Base-by-base conservation (phyloP, 805 yeast genomes). In the Starmerella kuoi region DNA sequence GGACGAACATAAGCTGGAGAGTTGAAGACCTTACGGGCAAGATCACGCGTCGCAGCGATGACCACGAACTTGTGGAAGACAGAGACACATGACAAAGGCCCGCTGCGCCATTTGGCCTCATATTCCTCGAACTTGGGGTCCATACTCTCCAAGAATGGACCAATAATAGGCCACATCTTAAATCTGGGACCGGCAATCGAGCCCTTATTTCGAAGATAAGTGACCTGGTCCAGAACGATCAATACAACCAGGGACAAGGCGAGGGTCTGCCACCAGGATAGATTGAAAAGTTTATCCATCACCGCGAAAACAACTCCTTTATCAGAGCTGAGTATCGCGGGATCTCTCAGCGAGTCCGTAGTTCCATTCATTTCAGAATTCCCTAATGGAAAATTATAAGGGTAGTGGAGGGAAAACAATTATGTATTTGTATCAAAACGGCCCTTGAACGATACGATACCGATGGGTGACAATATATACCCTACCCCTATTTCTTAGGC, bases 1-100 rank as follows among this genome's bases (percentile, higher is more conserved):
- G 98, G 98, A 63, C 86, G 86, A 48, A 86, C 96, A 58, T 72
- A 91, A 37, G 75, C 71, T 31, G 95, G 94, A 17, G 94, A 76
- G 57, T 75, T 78, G 55, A 88, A 70, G 47, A 86, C 76, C 56
- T 87, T 87, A 61, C 96, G 76, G 24, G 95, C 81, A 47, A 87
- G 68, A 54, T 86, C 95, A 58, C 95, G 77, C 22, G 78, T 70
- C 11, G 91, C 77, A 6, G 95, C 95, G 62, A 88, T 84, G 38
- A 91, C 93, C 32, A 91, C 98, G 58, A 88, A 88, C 66, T 91
- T 91, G 69, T 91, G 98, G 72, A 91, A 91, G 48, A 91, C 91
- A 2, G 96, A 87, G 37, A 91, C 98, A 69, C 98, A 91, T 12
- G 94, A 81, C 43, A 91, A 69, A 12, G 88, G 91, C 48, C 98